Evolutionary conservation across 2,329 filamentous ascomycete species (phyloP), one percentile per base, ranked within the genome.

Genomic region (Cercospora sesami): DNA sequence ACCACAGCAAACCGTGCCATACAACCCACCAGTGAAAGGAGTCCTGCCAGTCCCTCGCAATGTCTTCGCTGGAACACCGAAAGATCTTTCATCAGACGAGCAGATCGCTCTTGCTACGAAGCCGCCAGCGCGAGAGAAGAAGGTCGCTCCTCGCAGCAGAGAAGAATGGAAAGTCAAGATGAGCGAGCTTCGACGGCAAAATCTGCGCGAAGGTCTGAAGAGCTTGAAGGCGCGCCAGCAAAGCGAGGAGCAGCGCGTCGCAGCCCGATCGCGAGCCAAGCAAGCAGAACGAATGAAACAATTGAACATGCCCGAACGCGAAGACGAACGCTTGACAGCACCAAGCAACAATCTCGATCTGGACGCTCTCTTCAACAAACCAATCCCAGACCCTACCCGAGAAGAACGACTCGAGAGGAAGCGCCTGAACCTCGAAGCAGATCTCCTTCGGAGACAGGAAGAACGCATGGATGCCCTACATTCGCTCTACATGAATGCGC

Each of bases 401-500:
- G 86, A 88, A 75, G 78, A 81, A 65, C 84, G 85, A 67, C 83
- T 64, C 84, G 86, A n/a, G 79, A 81, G 30, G 59, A 78, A 75
- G 65, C 65, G 65, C 23, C 66, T 68, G 26, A 75, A 76, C 58
- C 48, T 73, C 5, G 71, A 72, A 42, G 66, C 69, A 0, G 69
- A 69, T 33, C 68, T 71, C 14, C 67, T 69, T 6, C 53, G 67
- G 14, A 74, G 73, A 55, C 68, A 69, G n/a, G 72, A 71, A 21
- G 70, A 75, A 33, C 73, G 77, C 5, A 67, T 87, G 69, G 88
- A 94, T 72, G 86, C 90, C 16, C 81, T 99, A 31, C 92, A 97
- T 80, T 89, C 92, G 67, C 86, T 99, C 12, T 99, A 99, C 81
- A 91, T 95, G 82, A 91, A 93, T 74, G 93, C 95, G 5, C 87